These are phyloP conservation scores for Kodamaea ohmeri DNA, from an alignment of 1,139 yeast species.

Conservation along the genomic window DNA sequence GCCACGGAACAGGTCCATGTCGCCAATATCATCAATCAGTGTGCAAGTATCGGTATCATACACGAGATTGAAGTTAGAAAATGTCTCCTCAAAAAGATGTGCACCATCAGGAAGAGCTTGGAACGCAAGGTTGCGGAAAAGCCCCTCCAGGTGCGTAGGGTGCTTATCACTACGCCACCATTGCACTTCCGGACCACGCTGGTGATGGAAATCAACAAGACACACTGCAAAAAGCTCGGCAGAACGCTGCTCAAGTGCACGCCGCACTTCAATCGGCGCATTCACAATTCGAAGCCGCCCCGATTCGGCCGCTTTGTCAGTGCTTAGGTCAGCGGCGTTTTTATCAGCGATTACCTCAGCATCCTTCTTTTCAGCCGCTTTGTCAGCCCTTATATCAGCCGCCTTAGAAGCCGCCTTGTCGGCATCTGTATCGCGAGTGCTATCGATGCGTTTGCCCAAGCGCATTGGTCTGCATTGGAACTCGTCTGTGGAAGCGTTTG, in stretches of 20 bases:
- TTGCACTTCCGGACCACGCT: constrained; percentile 93
- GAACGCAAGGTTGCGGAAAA: constrained; percentile 90
- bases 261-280: constrained; percentile 10
- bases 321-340: background rate
- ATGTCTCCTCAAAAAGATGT: constrained; percentile 87
- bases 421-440: background rate
- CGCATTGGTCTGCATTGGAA: constrained; percentile 36
- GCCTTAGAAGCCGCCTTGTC: too few species aligned
- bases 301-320: too few species aligned
- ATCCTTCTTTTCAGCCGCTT: too few species aligned
- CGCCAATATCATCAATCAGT: constrained; percentile 45
- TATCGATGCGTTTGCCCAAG: constrained; percentile 19
- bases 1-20: constrained; percentile 42
- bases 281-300: background rate
- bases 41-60: constrained; percentile 57
- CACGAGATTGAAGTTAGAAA: constrained; percentile 84
- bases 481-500: constrained; percentile 20
- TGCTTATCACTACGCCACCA: constrained; percentile 77
- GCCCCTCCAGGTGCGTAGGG: constrained; percentile 32
- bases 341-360: background rate
- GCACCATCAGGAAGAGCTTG: constrained; percentile 97
- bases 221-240: constrained; percentile 74
- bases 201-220: constrained; percentile 90
- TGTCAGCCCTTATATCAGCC: too few species aligned
- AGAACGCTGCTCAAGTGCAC: background rate